These are phyloP conservation scores for Lactarius pseudohatsudake DNA, from an alignment of 768 basidiomycete genomes.

Conservation along the genomic window DNA sequence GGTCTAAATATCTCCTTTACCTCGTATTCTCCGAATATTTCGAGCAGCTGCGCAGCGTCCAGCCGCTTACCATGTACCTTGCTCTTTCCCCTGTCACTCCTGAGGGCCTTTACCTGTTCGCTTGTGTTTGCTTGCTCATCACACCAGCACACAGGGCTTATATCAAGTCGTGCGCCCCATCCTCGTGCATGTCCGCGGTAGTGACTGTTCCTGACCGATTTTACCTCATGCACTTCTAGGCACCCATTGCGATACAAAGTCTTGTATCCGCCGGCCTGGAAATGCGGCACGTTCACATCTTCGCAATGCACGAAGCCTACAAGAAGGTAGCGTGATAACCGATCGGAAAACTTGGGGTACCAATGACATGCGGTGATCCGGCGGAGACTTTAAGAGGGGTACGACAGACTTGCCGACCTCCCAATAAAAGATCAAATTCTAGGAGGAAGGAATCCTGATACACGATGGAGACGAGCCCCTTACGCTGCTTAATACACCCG, in stretches of 20 bases:
- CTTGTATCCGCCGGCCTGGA: neutral
- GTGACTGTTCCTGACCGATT: neutral
- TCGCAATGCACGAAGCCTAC: neutral
- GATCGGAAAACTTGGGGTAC: neutral
- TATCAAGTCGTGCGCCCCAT: neutral
- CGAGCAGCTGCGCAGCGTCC: no score
- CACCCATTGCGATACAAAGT: neutral
- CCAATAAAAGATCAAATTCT: neutral
- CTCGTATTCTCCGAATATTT: no score
- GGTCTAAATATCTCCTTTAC: neutral
- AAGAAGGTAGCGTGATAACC: neutral
- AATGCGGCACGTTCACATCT: neutral
- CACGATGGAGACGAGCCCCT: neutral
- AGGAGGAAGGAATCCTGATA: neutral
- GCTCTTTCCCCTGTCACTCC: neutral
- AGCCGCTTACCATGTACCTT: no score
- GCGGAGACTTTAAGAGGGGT: neutral
- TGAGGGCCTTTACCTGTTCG: no score
- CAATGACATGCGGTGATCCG: neutral
- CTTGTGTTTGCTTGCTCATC: neutral
- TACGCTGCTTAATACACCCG: neutral
- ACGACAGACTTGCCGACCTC: neutral
- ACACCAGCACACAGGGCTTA: neutral
- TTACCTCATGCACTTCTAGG: neutral
- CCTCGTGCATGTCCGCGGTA: neutral